A percentile compares a stretch with the other conserved stretches of the same genome.
These are phyloP conservation scores for Aeschynomene evenia DNA, from an alignment of 306 rosid species.

Conservation along the genomic window DNA sequence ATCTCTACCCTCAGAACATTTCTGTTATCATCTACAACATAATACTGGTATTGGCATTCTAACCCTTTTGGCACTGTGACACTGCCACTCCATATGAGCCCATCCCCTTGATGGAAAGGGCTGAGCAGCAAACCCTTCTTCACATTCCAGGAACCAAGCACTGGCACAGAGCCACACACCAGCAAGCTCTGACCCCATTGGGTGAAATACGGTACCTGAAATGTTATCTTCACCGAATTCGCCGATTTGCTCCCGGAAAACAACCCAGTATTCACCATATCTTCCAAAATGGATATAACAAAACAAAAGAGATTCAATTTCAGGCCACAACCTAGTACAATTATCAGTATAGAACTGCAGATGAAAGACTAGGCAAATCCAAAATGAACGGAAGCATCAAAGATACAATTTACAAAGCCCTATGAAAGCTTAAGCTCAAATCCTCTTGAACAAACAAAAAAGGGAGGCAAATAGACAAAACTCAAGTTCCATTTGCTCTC, in stretches of 20 bases:
- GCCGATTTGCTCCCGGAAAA: constrained; percentile 47
- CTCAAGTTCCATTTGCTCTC: neutral
- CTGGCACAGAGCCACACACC: constrained; percentile 78
- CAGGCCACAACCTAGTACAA: constrained; percentile 16
- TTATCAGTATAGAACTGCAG: neutral
- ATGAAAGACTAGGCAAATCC: constrained; percentile 20
- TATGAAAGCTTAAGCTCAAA: neutral
- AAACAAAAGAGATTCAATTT: constrained; percentile 23
- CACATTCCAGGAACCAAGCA: constrained; percentile 89
- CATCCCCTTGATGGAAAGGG: constrained; percentile 68
- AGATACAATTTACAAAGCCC: constrained; percentile 8
- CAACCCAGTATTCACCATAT: constrained; percentile 66
- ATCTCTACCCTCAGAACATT: constrained; percentile 69
- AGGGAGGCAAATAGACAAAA: constrained; percentile 3
- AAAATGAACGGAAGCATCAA: constrained; percentile 11
- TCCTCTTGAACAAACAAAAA: constrained; percentile 13
- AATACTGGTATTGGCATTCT: constrained; percentile 65
- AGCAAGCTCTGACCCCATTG: constrained; percentile 89
- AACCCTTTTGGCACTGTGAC: constrained; percentile 66
- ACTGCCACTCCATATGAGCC: constrained; percentile 81
- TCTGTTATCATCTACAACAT: constrained; percentile 77
- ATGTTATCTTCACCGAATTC: constrained; percentile 69
- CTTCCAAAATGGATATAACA: constrained; percentile 40
- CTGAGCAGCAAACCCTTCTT: constrained; percentile 73
- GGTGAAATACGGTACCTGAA: constrained; percentile 77